Base-by-base conservation (phyloP, 345 rosid genomes). In the Clarkia xantiana region DNA sequence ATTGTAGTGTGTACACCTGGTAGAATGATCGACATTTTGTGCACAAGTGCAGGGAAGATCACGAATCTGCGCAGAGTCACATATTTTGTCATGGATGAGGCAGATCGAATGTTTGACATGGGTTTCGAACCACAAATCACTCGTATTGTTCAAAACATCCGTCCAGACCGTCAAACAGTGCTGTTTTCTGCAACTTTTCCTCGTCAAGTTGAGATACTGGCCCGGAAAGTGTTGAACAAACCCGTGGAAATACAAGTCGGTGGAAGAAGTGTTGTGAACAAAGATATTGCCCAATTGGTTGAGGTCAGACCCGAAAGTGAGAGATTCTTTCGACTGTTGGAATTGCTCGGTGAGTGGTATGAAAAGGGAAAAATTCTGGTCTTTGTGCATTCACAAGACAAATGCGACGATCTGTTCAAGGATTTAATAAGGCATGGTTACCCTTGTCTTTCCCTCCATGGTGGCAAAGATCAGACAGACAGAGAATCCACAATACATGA, bases 61-160 rank as follows among this genome's bases (percentile, higher is more conserved):
- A 76, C 88, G 13, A 89, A 89, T 67, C 75, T 89, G 55, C 76
- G 80, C 9, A 72, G 97, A 58, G 97, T 80, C 56, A 82, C 95
- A 5, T 82, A 73, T 62, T 67, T 89, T 55, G 95, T 82, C 43
- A 77, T 89, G 95, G 95, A 89, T 72, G 97, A 89, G 74, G 94
- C 97, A 15, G 97, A 86, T 74, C 72, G 96, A 49, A 91, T 91
- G 98, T 86, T 86, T 64, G 98, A 91, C 77, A 83, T 84, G 96
- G 95, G 97, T 14, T 86, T 89, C 65, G 95, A 86, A 67, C 94
- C 95, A 52, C 97, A 86, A 49, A 89, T 86, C 47, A 82, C 91
- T 50, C 74, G 94, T 55, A 81, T 86, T 66, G 88, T 89, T 48
- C 97, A 89, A 58, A 89, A 86, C 62, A 90, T 90, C 58, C 71